Conservation (phyloP, 768 basidiomycete species). For the Plicaturopsis crispa region DNA sequence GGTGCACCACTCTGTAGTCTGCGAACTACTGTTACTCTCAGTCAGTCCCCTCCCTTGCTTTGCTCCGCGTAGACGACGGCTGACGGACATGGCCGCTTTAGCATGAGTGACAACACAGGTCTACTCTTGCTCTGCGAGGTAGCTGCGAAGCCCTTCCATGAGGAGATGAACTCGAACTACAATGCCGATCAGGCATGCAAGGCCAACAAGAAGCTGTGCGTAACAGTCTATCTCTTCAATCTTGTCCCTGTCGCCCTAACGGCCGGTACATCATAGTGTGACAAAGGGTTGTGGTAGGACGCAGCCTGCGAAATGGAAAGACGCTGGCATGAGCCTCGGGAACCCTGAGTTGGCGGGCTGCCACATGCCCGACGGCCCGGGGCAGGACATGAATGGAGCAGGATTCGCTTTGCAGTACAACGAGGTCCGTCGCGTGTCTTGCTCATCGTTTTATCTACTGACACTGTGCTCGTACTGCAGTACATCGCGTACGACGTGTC, state of each 20-base stretch:
- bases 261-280: conserved; percentile 22
- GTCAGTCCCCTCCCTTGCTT: conserved; percentile 21
- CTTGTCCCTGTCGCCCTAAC: background rate
- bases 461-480: conserved; percentile 28
- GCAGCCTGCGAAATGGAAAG: conserved; percentile 51
- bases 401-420: conserved; percentile 40
- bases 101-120: conserved; percentile 43
- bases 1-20: too few relatives aligned
- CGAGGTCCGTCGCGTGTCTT: conserved; percentile 39
- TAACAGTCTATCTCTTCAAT: conserved; percentile 4
- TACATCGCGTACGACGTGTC: conserved; percentile 55
- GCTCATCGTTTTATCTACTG: conserved; percentile 1
- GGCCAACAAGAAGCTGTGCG: conserved; percentile 27
- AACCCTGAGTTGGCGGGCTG: conserved; percentile 45
- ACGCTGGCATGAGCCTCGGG: conserved; percentile 42
- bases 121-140: conserved; percentile 58
- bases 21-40: conserved; percentile 47
- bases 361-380: conserved; percentile 51
- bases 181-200: conserved; percentile 43
- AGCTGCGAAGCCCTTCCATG: conserved; percentile 47
- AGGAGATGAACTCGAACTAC: conserved; percentile 36
- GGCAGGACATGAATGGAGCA: conserved; percentile 20
- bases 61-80: background rate
- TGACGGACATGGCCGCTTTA: conserved; percentile 14
- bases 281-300: conserved; percentile 48